phyloP scores from a whole-genome alignment of 2,329 filamentous ascomycete genomes.

The Neofusicoccum sp. region DNA sequence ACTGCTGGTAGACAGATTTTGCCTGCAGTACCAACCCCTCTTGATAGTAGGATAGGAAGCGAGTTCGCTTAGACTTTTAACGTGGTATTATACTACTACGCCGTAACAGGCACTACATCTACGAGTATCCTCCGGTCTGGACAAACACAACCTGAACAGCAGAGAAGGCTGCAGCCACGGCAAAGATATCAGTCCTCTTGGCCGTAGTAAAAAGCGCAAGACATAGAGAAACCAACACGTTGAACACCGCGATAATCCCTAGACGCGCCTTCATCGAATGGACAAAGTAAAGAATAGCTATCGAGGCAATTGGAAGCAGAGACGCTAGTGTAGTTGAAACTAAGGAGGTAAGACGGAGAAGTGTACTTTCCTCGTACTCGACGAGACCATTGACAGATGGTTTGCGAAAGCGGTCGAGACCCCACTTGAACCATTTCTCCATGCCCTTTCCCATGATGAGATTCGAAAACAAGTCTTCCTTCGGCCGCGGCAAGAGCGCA shows the following conservation, averaged over 20 bases:
- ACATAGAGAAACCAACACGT: not conserved
- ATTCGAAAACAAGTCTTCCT: not conserved
- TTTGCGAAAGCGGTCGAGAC: not conserved
- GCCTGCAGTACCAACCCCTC: no score
- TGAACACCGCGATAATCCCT: not conserved
- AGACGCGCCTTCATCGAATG: not conserved
- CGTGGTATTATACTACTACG: no score
- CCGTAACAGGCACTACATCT: no score
- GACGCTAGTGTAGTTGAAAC: not conserved
- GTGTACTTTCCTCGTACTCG: not conserved
- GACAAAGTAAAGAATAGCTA: not conserved
- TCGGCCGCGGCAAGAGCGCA: not conserved
- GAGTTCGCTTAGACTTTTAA: no score
- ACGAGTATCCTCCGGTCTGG: no score
- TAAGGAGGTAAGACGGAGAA: not conserved
- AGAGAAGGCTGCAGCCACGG: not conserved
- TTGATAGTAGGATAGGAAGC: no score
- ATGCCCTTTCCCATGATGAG: not conserved
- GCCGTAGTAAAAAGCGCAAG: not conserved
- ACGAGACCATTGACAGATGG: not conserved
- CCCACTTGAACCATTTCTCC: not conserved
- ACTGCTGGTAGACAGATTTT: no score
- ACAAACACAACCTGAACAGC: constrained; percentile 13
- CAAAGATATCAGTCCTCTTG: not conserved
- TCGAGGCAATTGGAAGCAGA: not conserved